Conservation (phyloP, 257 asterid genomes). For the Penstemon davidsonii region DNA sequence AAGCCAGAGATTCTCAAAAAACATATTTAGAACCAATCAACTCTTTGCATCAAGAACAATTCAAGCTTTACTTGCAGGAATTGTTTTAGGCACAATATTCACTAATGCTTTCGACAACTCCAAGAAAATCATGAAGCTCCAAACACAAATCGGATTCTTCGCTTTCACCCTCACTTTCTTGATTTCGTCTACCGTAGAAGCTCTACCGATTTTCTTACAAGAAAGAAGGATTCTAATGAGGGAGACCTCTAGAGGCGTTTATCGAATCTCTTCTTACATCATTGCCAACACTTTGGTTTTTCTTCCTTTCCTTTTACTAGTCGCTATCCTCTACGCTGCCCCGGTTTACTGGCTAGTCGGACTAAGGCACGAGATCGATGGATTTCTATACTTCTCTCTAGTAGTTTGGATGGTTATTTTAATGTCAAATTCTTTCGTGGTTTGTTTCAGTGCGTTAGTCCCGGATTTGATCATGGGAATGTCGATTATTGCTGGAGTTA, state of each 20-base stretch:
- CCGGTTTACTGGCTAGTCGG: constrained; percentile 81
- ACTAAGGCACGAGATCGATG: constrained; percentile 36
- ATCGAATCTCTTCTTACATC: constrained; percentile 67
- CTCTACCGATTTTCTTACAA: constrained; percentile 76
- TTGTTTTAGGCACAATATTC: constrained; percentile 66
- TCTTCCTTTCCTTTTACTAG: constrained; percentile 64
- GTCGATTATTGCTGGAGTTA: constrained; percentile 52
- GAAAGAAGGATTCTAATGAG: constrained; percentile 62
- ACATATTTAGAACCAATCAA: constrained; percentile 66
- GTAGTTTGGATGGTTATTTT: constrained; percentile 63
- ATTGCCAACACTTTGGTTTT: constrained; percentile 66
- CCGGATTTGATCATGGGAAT: constrained; percentile 66
- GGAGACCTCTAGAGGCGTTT: constrained; percentile 78
- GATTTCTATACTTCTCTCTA: constrained; percentile 56
- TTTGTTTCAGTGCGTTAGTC: constrained; percentile 58
- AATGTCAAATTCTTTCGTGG: constrained; percentile 73
- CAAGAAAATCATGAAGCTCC: constrained; percentile 39
- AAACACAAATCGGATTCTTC: constrained; percentile 67
- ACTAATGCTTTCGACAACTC: constrained; percentile 35
- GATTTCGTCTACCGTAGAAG: constrained; percentile 77
- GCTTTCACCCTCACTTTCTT: constrained; percentile 72
- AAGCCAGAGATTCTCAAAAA: constrained; percentile 56
- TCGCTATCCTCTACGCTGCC: constrained; percentile 52
- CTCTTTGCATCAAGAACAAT: constrained; percentile 58
- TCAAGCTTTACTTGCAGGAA: constrained; percentile 64